Evolutionary conservation across 2,329 filamentous ascomycete species (phyloP), one percentile per base, ranked within the genome.

Genomic region (Beauveria brongniartii): DNA sequence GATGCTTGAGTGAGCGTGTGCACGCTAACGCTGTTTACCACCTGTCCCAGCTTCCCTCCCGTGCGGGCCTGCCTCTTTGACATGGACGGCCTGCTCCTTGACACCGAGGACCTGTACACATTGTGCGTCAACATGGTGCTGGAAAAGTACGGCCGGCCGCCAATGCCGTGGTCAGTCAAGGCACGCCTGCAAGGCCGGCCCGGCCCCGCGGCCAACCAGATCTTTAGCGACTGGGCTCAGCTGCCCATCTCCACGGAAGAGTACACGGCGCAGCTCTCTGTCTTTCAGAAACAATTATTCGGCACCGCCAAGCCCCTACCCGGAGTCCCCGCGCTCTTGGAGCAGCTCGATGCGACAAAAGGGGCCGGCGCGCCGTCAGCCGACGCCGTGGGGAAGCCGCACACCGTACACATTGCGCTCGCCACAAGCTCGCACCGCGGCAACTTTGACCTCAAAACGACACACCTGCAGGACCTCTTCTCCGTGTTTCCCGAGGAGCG

Each of bases 71-170:
- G 92, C 75, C 87, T 99, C 65, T 97, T 99, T 74, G 94, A 99
- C 79, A 97, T 97, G 92, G 94, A 99, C 75, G 94, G 94, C 63
- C 87, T 99, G 41, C 84, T 99, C 22, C 89, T 99, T 71, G 87
- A 97, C 75, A 92, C 90, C 40, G 94, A 97, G 78, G 94, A 97
- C 69, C 74, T 86, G 61, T 97, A 97, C 79, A 94, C 91, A 0
- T 72, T 83, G 28, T 89, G 90, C 74, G 89, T 92, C 63, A 97
- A 99, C 76, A 79, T 85, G 26, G 83, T 97, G 43, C 86, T 99
- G 44, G 79, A 81, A 61, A 86, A 89, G 70, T 91, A 94, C 74
- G 83, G 81, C 68, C 85, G 85, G 55, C 88, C 90, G 1, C 72
- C 78, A 16, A 79, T 97, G n/a, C 93, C 94, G 1, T 97, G 94